Evolutionary conservation across 2,329 filamentous ascomycete genomes (phyloP).

Genomic region (Thielaviopsis euricoi): DNA sequence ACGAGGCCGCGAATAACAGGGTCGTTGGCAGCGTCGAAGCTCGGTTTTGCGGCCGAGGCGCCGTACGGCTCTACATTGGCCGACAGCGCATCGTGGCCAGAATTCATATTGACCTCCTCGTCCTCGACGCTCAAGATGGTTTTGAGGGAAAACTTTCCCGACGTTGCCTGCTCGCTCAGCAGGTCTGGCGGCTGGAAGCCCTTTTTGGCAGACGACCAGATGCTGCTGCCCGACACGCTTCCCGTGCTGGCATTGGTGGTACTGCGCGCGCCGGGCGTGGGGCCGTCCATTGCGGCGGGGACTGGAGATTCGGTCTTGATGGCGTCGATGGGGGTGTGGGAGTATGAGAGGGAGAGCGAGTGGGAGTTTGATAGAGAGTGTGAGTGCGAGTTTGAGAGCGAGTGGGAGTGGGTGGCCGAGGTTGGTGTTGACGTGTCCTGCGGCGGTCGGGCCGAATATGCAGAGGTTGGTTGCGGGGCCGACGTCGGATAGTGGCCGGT

Average conservation of each 20-base stretch:
- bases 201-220: constrained; percentile 11
- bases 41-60: neutral
- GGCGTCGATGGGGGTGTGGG: neutral
- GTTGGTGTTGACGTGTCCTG: too few species aligned
- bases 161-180: constrained; percentile 20
- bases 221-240: neutral
- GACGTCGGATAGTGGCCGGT: too few species aligned
- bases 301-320: constrained; percentile 4
- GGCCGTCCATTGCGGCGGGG: neutral
- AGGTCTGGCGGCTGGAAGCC: constrained; percentile 20
- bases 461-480: too few species aligned
- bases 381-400: neutral
- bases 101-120: neutral
- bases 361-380: neutral
- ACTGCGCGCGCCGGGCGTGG: neutral
- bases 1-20: neutral
- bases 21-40: constrained; percentile 1
- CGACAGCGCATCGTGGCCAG: neutral
- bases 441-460: too few species aligned
- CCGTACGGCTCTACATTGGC: neutral
- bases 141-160: constrained; percentile 20
- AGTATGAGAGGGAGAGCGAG: neutral
- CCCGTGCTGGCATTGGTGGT: neutral
- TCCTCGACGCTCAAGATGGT: constrained; percentile 17
- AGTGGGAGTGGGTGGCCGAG: neutral